Conservation (phyloP, 2,329 filamentous ascomycete species). For the Ophiocordyceps camponoti-rufipedis region DNA sequence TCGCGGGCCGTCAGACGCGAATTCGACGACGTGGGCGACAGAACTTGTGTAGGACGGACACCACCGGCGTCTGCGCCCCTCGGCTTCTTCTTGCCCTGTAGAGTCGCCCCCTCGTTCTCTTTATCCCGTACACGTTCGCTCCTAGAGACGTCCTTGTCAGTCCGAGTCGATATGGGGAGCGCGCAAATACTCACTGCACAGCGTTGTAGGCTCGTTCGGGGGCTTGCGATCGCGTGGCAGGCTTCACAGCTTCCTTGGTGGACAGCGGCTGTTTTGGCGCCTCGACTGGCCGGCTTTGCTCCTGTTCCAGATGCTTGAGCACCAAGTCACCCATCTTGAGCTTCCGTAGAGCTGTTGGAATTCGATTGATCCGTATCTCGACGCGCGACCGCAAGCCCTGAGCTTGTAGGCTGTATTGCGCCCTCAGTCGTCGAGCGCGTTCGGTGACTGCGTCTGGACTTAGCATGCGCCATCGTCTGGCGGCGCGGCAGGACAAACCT, state of each 20-base stretch:
- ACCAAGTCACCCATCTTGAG: conserved; percentile 69
- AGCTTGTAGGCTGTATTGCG: conserved; percentile 77
- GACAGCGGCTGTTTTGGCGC: conserved; percentile 26
- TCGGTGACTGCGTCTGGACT: conserved; percentile 48
- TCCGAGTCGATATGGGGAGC: not conserved
- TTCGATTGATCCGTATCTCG: conserved; percentile 84
- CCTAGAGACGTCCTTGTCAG: conserved; percentile 21
- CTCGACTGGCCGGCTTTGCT: conserved; percentile 18
- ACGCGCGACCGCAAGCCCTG: conserved; percentile 72
- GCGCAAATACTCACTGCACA: conserved; percentile 24
- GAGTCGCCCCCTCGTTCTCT: conserved; percentile 47
- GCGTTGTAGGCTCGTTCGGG: conserved; percentile 23
- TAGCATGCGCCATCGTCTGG: not conserved
- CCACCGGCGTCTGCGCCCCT: conserved; percentile 21
- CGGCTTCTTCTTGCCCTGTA: conserved; percentile 50
- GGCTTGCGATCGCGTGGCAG: conserved; percentile 6
- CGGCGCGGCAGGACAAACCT: conserved; percentile 31
- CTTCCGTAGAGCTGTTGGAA: conserved; percentile 62
- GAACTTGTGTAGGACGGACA: conserved; percentile 35
- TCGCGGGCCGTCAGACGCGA: conserved; percentile 41
- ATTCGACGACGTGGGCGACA: conserved; percentile 73
- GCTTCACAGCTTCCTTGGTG: conserved; percentile 27
- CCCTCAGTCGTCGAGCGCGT: conserved; percentile 68
- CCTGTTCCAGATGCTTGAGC: conserved; percentile 26
- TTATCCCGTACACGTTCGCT: conserved; percentile 53